A percentile compares a stretch with the other conserved stretches of the same genome.
phyloP scores from a whole-genome alignment of 2,329 filamentous ascomycete genomes.

The Hirsutella thompsonii region DNA sequence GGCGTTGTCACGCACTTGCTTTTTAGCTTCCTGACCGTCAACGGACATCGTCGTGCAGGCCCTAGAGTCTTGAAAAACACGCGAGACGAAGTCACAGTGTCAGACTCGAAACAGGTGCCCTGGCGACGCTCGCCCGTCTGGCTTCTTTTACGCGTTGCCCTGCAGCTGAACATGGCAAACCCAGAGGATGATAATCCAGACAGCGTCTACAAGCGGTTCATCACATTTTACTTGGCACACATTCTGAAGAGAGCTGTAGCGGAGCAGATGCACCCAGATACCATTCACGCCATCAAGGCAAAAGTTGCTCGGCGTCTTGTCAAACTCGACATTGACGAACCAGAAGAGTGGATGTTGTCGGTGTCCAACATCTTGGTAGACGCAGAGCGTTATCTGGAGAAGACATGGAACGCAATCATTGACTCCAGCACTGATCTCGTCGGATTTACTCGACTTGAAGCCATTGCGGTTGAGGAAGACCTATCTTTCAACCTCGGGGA shows the following conservation, averaged over 20 bases:
- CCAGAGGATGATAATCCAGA: slow-evolving; percentile 8
- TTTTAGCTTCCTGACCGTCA: slow-evolving; percentile 19
- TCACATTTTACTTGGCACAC: slow-evolving; percentile 29
- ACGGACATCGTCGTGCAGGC: slow-evolving; percentile 16
- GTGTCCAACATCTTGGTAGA: slow-evolving; percentile 2
- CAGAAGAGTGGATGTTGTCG: slow-evolving; percentile 3
- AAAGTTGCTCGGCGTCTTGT: slow-evolving; percentile 29
- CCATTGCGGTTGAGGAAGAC: background rate
- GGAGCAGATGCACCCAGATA: slow-evolving; percentile 9
- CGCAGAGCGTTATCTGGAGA: background rate
- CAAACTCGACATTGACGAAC: slow-evolving; percentile 19
- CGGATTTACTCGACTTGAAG: background rate
- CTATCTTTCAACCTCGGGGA: background rate
- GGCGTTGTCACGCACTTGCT: slow-evolving; percentile 35
- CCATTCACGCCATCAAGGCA: slow-evolving; percentile 24
- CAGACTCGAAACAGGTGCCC: background rate
- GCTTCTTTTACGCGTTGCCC: slow-evolving; percentile 5
- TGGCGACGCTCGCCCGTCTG: slow-evolving; percentile 5
- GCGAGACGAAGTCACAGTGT: slow-evolving; percentile 28
- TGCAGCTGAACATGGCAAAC: slow-evolving; percentile 2
- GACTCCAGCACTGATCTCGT: background rate
- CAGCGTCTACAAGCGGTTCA: slow-evolving; percentile 35
- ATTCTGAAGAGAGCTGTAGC: slow-evolving; percentile 17
- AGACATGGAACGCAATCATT: background rate
- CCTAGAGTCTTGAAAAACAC: slow-evolving; percentile 32